Evolutionary conservation across 2,329 filamentous ascomycete species (phyloP).

Genomic region (Bipolaris cookei): DNA sequence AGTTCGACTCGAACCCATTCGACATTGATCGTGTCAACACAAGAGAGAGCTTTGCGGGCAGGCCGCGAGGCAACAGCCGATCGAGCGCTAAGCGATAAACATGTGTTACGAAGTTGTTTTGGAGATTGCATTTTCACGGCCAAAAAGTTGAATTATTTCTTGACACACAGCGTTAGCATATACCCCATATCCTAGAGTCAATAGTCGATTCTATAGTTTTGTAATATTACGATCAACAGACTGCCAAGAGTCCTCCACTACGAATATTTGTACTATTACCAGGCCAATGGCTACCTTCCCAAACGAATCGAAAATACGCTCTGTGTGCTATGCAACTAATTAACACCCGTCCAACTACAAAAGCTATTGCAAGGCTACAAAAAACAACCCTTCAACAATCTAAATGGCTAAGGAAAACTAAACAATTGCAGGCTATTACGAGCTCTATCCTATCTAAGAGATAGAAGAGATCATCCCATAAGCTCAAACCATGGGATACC

Average conservation of each 20-base stretch:
- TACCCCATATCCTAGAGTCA: constrained; percentile 19
- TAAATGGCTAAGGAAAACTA: no score
- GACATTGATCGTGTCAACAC: constrained; percentile 58
- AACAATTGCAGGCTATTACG: no score
- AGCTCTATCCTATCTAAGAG: no score
- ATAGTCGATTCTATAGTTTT: constrained; percentile 7
- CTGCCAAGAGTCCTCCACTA: background rate
- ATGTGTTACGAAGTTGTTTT: constrained; percentile 8
- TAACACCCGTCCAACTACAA: no score
- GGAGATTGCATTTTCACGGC: constrained; percentile 5
- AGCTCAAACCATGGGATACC: no score
- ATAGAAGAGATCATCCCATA: no score
- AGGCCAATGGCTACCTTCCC: no score
- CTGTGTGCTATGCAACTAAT: no score
- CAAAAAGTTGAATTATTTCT: constrained; percentile 10
- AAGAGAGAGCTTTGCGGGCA: constrained; percentile 51
- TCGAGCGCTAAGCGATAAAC: constrained; percentile 20
- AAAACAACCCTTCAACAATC: no score
- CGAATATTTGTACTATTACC: no score
- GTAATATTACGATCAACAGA: constrained; percentile 6
- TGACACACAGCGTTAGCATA: constrained; percentile 28
- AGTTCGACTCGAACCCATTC: constrained; percentile 55
- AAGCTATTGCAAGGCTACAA: no score
- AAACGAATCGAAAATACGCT: no score
- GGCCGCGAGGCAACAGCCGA: constrained; percentile 29